Evolutionary conservation across 129 eudicot species (phyloP).

Genomic region (Helianthus tuberosus): DNA sequence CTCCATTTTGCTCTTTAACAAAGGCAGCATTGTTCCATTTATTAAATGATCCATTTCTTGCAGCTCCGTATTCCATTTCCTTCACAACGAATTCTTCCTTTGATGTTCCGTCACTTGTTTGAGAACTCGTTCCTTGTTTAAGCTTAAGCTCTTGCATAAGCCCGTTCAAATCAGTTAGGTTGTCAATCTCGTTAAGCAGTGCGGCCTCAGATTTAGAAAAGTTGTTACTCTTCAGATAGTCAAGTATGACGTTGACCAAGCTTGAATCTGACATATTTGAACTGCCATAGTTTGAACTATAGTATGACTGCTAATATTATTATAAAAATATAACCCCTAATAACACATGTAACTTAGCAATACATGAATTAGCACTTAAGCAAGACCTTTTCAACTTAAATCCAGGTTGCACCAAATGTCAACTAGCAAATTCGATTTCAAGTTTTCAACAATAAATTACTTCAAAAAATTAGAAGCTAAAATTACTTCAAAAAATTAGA

Average conservation of each 20-base stretch:
- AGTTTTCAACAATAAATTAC: neutral
- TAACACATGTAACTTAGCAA: neutral
- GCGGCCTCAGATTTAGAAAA: slow-evolving; percentile 91
- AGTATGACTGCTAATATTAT: neutral
- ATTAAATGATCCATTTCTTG: slow-evolving; percentile 44
- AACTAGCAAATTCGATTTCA: slow-evolving; percentile 10
- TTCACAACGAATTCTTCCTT: slow-evolving; percentile 75
- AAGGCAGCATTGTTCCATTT: slow-evolving; percentile 40
- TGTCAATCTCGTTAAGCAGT: slow-evolving; percentile 63
- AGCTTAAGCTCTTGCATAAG: slow-evolving; percentile 52
- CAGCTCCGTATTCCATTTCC: slow-evolving; percentile 64
- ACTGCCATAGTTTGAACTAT: neutral
- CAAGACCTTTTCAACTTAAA: slow-evolving; percentile 25
- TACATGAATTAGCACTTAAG: slow-evolving; percentile 8
- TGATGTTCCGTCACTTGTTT: slow-evolving; percentile 32
- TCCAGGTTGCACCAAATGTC: slow-evolving; percentile 15
- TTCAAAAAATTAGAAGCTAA: neutral
- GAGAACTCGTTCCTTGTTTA: slow-evolving; percentile 31
- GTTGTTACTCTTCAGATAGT: slow-evolving; percentile 68
- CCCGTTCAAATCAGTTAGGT: slow-evolving; percentile 57
- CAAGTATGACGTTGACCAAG: slow-evolving; percentile 61
- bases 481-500: neutral
- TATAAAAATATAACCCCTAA: neutral
- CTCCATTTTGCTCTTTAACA: slow-evolving; percentile 36
- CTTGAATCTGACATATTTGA: slow-evolving; percentile 70